Evolutionary conservation across 192 early-diverging fungal species (phyloP), one percentile per base, ranked within the genome.

Genomic region (Kappamyces sp.): DNA sequence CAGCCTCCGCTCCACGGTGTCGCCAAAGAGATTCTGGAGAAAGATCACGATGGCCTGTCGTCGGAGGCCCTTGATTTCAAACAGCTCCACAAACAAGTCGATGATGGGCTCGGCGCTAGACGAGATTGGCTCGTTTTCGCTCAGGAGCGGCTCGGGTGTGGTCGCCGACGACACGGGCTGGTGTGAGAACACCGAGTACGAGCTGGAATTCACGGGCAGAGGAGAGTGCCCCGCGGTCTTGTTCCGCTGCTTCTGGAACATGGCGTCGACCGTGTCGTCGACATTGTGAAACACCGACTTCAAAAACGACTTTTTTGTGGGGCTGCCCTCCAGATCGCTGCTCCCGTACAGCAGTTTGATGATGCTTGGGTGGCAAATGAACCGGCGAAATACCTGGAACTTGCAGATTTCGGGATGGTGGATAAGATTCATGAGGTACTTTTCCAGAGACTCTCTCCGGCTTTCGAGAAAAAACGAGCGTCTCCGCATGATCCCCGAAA

Each of bases 81-180:
- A 97, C n/a, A 90, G 61, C 67, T 97, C 91, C 47, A 92, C 82
- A 50, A 97, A 84, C 35, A 94, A 67, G 57, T 93, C 89, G 55
- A 88, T 83, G 5, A 93, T 58, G 7, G 86, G 80, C 47, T 90
- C 91, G 3, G 85, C 44, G 51, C 64, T 62, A 1, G 65, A 65
- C 23, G 23, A 23, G 23, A 23, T 23, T 23, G 23, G 23, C 23
- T 23, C 23, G 23, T 23, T 23, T 50, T 13, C 3, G 2, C 23
- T 12, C 41, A 31, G 33, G 12, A 10, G 49, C 33, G 34, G 10
- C 7, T 3, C 23, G 36, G 1, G 31, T 12, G 33, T 31, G 40
- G 3, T 41, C 41, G 50, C 9, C 12, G 44, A 23, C 23, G 23
- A 23, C 23, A 23, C 23, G 23, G 23, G 23, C 23, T 23, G 23